Conservation (phyloP, 768 basidiomycete species). For the Suillus paluster region DNA sequence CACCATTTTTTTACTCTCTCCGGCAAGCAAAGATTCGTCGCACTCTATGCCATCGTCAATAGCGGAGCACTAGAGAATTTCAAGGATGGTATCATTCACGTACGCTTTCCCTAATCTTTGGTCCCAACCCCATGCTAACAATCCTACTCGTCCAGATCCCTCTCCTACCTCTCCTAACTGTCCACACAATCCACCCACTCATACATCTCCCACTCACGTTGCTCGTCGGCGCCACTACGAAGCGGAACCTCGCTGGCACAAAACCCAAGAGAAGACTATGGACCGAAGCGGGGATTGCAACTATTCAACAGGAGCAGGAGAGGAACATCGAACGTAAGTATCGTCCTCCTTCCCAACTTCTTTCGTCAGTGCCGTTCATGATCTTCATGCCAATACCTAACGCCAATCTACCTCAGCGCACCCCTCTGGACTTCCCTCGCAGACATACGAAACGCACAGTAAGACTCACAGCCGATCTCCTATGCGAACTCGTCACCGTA, state of each 20-base stretch:
- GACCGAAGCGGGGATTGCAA: constrained; percentile 64
- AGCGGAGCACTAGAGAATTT: constrained; percentile 49
- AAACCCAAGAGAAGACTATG: constrained; percentile 76
- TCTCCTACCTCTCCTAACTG: constrained; percentile 47
- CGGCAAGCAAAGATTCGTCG: constrained; percentile 58
- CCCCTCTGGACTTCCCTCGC: constrained; percentile 56
- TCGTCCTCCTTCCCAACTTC: neutral
- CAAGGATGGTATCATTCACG: constrained; percentile 44
- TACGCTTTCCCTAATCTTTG: constrained; percentile 14
- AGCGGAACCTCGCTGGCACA: constrained; percentile 74
- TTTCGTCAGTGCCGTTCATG: neutral
- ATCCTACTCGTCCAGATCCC: constrained; percentile 25
- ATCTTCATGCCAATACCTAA: neutral
- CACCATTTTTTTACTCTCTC: constrained; percentile 65
- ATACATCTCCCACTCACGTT: constrained; percentile 67
- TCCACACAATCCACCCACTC: constrained; percentile 72
- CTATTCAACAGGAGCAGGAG: constrained; percentile 34
- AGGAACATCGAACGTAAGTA: constrained; percentile 32
- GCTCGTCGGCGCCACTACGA: constrained; percentile 66
- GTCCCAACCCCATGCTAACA: neutral
- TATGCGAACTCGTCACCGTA: constrained; percentile 73
- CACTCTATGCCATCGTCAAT: constrained; percentile 72
- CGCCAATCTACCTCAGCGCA: constrained; percentile 40
- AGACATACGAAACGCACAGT: constrained; percentile 56
- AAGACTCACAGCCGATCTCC: constrained; percentile 71